These are phyloP conservation scores for Chytridium lagenaria DNA, from an alignment of 371 early-diverging fungal species.

Conservation along the genomic window DNA sequence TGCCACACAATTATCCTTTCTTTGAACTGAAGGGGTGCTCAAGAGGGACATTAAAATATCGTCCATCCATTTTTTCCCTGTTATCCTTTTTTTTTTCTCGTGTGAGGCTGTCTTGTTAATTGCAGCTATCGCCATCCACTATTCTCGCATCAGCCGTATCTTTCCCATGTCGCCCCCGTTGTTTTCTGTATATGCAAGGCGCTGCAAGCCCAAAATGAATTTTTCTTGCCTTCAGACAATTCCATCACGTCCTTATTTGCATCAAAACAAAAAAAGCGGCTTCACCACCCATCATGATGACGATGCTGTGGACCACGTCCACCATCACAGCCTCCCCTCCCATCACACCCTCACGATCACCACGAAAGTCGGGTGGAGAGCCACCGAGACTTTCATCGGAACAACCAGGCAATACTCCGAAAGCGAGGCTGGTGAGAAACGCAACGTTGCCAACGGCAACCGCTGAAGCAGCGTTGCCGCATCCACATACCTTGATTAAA, in stretches of 20 bases:
- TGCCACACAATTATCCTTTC: too few relatives aligned
- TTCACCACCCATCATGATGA: not conserved
- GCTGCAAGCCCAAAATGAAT: not conserved
- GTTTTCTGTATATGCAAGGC: too few relatives aligned
- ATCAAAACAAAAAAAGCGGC: not conserved
- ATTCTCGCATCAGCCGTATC: not conserved
- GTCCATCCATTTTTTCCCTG: not conserved
- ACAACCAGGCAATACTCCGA: too few relatives aligned
- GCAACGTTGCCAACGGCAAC: not conserved
- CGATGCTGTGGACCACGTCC: not conserved
- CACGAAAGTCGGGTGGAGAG: too few relatives aligned
- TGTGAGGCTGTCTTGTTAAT: not conserved
- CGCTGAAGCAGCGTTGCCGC: not conserved
- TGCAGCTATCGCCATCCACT: not conserved
- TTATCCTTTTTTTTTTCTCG: not conserved
- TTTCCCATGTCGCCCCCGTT: too few relatives aligned
- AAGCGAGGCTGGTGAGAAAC: constrained; percentile 2
- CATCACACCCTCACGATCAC: too few relatives aligned
- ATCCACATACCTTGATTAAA: not conserved
- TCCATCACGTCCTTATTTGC: too few relatives aligned
- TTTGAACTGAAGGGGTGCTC: too few relatives aligned
- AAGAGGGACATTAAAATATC: too few relatives aligned
- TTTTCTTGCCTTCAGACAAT: not conserved
- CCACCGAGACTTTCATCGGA: not conserved
- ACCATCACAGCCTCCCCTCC: too few relatives aligned